Conservation (phyloP, 257 asterid genomes). For the Fraxinus americana region DNA sequence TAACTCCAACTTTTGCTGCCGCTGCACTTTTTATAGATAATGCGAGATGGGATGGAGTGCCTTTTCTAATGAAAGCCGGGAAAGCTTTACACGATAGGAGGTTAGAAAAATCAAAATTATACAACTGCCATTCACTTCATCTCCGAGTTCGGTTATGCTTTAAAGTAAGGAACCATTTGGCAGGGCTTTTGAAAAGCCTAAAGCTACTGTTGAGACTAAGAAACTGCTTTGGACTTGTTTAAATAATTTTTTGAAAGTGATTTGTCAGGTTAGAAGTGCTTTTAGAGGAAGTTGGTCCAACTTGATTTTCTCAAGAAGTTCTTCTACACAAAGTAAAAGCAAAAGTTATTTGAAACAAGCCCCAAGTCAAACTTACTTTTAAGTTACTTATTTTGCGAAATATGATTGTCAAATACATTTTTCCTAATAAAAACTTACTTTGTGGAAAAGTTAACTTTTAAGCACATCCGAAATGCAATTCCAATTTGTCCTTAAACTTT, state of each 20-base stretch:
- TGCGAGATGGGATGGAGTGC: conserved; percentile 98
- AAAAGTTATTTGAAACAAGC: too few relatives aligned
- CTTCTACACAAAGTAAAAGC: too few relatives aligned
- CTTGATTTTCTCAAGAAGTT: too few relatives aligned
- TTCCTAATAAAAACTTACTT: neutral
- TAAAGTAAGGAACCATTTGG: neutral
- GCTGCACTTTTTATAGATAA: conserved; percentile 96
- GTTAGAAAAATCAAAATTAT: conserved; percentile 32
- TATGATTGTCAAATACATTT: neutral
- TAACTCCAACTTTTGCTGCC: conserved; percentile 96
- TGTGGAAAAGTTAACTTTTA: neutral
- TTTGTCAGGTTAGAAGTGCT: too few relatives aligned
- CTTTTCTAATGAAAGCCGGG: conserved; percentile 97
- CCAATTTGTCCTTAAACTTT: neutral
- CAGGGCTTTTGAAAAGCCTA: too few relatives aligned
- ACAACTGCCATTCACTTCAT: neutral
- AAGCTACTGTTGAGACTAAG: too few relatives aligned
- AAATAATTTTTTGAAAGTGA: too few relatives aligned
- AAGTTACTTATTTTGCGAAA: neutral
- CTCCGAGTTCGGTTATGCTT: neutral
- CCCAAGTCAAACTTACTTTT: neutral
- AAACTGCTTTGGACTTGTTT: too few relatives aligned
- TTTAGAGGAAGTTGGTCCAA: too few relatives aligned
- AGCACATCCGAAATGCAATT: neutral
- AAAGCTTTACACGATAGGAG: conserved; percentile 81